Percentiles rank a stretch among this genome's conserved stretches.
phyloP scores from a whole-genome alignment of 306 rosid genomes.

The Casuarina glauca region DNA sequence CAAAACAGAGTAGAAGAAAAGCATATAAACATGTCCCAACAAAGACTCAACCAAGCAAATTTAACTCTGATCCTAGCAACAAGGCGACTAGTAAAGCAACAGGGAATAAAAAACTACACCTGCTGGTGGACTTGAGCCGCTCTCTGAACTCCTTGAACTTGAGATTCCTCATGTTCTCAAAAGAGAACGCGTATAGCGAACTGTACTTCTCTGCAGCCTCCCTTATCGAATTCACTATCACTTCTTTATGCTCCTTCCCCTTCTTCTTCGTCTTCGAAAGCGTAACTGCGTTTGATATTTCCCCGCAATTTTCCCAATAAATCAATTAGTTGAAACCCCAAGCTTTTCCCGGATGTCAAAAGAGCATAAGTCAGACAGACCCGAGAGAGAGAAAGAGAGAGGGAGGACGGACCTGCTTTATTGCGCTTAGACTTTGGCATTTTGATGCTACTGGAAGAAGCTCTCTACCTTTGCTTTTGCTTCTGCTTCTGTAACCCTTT shows the following conservation, averaged over 20 bases:
- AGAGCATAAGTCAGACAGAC: neutral
- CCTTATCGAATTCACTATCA: constrained; percentile 54
- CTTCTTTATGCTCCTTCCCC: constrained; percentile 83
- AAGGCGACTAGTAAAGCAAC: neutral
- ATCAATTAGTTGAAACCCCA: neutral
- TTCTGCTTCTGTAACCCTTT: neutral
- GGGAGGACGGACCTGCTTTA: constrained; percentile 38
- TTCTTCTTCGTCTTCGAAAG: constrained; percentile 90
- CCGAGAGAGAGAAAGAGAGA: neutral
- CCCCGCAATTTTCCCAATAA: neutral
- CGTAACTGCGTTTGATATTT: constrained; percentile 57
- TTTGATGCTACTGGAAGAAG: neutral
- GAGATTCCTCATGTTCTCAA: constrained; percentile 91
- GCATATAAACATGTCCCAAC: neutral
- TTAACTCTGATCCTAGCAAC: neutral
- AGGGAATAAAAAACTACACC: constrained; percentile 25
- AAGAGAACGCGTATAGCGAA: constrained; percentile 67
- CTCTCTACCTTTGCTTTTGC: neutral
- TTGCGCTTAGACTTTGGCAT: constrained; percentile 82
- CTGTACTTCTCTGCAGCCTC: constrained; percentile 72
- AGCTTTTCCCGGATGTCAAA: neutral
- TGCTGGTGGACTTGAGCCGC: constrained; percentile 63
- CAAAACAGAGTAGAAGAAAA: neutral
- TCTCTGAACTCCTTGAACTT: constrained; percentile 92
- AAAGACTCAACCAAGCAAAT: neutral